Evolutionary conservation across 192 early-diverging fungal species (phyloP), one percentile per base, ranked within the genome.

Genomic region (Spizellomyces punctatus): DNA sequence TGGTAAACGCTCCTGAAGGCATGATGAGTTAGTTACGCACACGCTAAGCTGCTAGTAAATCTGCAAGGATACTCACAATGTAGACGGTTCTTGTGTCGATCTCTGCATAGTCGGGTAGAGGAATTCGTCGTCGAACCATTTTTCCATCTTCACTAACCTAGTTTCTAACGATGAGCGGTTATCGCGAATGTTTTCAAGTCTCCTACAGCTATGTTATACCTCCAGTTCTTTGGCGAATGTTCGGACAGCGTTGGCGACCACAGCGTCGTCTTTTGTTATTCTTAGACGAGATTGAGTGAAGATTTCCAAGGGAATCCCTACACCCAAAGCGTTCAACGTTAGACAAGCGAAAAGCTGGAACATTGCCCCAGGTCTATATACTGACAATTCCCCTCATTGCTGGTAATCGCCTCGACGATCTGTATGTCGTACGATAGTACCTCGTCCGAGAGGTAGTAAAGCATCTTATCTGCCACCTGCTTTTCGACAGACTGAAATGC

Each of bases 191-290:
- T 19, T 64, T 72, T 41, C 5, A 7, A 56, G 7, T 56, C 22
- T 6, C 22, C 1, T 19, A n/a, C 1, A n/a, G 4, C 54, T 22
- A 46, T 63, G 36, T 58, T 10, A 44, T 60, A 44, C 17, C 44
- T 75, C 46, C 44, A 49, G 41, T 42, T 61, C 22, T 4, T 52
- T 36, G 5, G 60, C 67, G 47, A 62, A 16, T 12, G 43, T 36
- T 16, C 77, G 44, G n/a, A 76, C 62, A 4, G 74, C 78, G 36
- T 72, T 67, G 8, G 78, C 78, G 8, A 79, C 74, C 50, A 79
- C 74, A 9, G 58, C 69, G 5, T 76, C 74, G 63, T 79, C 78
- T 36, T 45, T 7, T 14, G 74, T 69, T 19, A 14, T 6, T 41
- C 16, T 17, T 5, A 41, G 17, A 16, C 59, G 21, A 17, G 17